Evolutionary conservation across 2,329 filamentous ascomycete genomes (phyloP).

Genomic region (Xylariomycetidae sp.): DNA sequence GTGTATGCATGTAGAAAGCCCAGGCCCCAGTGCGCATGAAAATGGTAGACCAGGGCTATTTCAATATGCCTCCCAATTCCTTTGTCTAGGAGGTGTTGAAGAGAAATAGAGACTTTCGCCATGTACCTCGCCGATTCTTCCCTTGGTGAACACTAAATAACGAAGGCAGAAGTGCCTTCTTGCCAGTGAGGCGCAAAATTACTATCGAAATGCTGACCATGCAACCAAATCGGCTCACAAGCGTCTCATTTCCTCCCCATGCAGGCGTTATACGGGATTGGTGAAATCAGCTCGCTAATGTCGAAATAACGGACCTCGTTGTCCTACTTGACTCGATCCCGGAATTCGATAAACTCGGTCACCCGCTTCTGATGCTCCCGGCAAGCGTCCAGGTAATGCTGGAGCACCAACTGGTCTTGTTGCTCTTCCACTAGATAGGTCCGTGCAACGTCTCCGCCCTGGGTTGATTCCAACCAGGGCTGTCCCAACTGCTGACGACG

Average conservation of each 20-base stretch:
- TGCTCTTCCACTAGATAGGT: slow-evolving; percentile 57
- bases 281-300: not conserved
- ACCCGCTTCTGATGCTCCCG: slow-evolving; percentile 57
- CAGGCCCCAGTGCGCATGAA: no score
- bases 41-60: no score
- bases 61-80: no score
- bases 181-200: no score
- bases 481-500: slow-evolving; percentile 38
- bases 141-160: no score
- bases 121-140: no score
- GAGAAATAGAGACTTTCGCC: no score
- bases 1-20: no score
- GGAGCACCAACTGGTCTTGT: slow-evolving; percentile 60
- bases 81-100: no score
- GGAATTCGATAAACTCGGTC: slow-evolving; percentile 49
- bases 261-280: not conserved
- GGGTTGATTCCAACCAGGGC: slow-evolving; percentile 37
- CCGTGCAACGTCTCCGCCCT: slow-evolving; percentile 37
- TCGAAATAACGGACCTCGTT: slow-evolving; percentile 3
- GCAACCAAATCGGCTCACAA: no score
- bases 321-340: slow-evolving; percentile 36
- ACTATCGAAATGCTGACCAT: no score
- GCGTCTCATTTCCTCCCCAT: not conserved
- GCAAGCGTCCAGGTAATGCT: slow-evolving; percentile 55
- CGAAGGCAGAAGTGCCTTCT: no score